Evolutionary conservation across 805 yeast genomes (phyloP).

Genomic region (Candida khao-thaluensis): DNA sequence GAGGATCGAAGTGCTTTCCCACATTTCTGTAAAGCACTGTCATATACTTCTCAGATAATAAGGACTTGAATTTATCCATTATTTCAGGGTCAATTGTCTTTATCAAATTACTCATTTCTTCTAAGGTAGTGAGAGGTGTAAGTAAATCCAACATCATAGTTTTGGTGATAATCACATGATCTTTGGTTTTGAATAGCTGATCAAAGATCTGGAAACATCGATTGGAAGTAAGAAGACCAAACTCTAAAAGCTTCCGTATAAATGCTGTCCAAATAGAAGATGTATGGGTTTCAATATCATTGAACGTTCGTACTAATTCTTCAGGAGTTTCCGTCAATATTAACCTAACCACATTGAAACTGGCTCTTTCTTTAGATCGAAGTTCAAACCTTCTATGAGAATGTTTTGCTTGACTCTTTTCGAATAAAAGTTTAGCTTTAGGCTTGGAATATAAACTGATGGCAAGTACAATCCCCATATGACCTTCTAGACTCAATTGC

Average conservation of each 20-base stretch:
- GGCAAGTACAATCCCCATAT: constrained; percentile 38
- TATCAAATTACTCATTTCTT: constrained; percentile 14
- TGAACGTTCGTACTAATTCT: constrained; percentile 34
- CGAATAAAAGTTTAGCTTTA: constrained; percentile 27
- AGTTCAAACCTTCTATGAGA: constrained; percentile 21
- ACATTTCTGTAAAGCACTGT: constrained; percentile 20
- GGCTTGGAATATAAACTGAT: constrained; percentile 22
- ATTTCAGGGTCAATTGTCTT: background rate
- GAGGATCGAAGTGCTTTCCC: background rate
- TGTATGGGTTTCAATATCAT: constrained; percentile 26
- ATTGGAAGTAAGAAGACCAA: constrained; percentile 30
- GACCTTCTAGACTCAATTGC: constrained; percentile 27
- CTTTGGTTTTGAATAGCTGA: constrained; percentile 24
- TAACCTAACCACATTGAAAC: constrained; percentile 26
- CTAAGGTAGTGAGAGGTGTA: constrained; percentile 22
- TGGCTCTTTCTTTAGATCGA: constrained; percentile 20
- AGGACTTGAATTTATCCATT: constrained; percentile 7
- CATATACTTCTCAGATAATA: constrained; percentile 30
- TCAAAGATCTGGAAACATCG: constrained; percentile 27
- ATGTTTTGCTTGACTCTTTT: constrained; percentile 8
- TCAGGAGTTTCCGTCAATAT: constrained; percentile 33
- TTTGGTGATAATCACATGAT: constrained; percentile 28
- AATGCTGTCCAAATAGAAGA: constrained; percentile 37
- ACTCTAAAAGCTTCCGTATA: constrained; percentile 28
- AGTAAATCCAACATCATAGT: constrained; percentile 30